Conservation (phyloP, 2,329 filamentous ascomycete species). For the Purpureocillium takamizusanense region DNA sequence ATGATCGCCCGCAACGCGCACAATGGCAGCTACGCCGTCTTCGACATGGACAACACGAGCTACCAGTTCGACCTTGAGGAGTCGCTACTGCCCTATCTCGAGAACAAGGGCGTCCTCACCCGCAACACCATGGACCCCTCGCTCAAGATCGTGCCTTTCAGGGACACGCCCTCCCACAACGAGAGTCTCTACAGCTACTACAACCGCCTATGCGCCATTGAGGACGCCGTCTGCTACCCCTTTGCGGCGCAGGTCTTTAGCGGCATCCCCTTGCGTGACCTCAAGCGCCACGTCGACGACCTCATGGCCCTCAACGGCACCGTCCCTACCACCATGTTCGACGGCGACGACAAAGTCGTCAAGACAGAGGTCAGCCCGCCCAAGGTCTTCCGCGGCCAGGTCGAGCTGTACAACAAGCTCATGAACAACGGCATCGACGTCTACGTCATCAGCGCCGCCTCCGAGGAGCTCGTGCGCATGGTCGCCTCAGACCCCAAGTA, state of each 20-base stretch:
- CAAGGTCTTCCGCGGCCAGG: conserved; percentile 27
- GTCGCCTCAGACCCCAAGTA: conserved; percentile 34
- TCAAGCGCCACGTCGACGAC: conserved; percentile 37
- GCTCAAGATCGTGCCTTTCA: conserved; percentile 31
- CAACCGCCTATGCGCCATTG: conserved; percentile 30
- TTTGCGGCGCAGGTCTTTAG: conserved; percentile 32
- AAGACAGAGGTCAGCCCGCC: conserved; percentile 22
- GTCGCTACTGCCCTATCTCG: conserved; percentile 32
- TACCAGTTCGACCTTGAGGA: conserved; percentile 33
- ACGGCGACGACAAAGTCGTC: conserved; percentile 20
- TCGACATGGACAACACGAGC: conserved; percentile 37
- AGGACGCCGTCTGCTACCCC: conserved; percentile 31
- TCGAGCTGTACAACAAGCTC: conserved; percentile 32
- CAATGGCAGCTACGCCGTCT: conserved; percentile 27
- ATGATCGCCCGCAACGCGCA: conserved; percentile 30
- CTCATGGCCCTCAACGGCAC: conserved; percentile 32
- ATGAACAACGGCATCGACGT: conserved; percentile 33
- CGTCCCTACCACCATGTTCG: conserved; percentile 26
- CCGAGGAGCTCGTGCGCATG: conserved; percentile 36
- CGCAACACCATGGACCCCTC: conserved; percentile 29
- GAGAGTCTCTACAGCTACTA: conserved; percentile 37
- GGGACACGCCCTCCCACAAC: conserved; percentile 24
- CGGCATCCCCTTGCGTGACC: conserved; percentile 31
- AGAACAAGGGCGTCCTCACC: conserved; percentile 29
- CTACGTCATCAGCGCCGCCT: conserved; percentile 30